phyloP scores from a whole-genome alignment of 371 early-diverging fungal species.

The Rhizopus delemar region DNA sequence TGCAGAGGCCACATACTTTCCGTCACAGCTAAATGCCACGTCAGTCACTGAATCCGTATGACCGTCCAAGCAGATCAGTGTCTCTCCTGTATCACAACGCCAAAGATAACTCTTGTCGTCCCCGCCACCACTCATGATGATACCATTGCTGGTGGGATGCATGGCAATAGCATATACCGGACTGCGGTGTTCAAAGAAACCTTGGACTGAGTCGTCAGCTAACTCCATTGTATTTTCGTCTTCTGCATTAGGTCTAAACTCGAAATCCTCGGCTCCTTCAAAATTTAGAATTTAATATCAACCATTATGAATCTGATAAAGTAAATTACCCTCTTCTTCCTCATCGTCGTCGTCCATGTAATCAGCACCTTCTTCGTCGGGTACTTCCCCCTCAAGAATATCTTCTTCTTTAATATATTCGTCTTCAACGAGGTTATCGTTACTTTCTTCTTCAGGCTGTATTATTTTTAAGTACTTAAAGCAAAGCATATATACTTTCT shows the following conservation, averaged over 20 bases:
- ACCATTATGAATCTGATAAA: conserved; percentile 3
- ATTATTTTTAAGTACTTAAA: background rate
- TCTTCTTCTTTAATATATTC: conserved; percentile 41
- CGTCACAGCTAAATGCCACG: conserved; percentile 85
- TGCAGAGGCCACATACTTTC: conserved; percentile 85
- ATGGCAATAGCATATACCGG: conserved; percentile 88
- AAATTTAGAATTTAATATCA: background rate
- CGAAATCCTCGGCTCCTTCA: conserved; percentile 28
- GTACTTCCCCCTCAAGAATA: conserved; percentile 40
- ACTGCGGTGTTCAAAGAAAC: conserved; percentile 90
- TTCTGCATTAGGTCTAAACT: conserved; percentile 44
- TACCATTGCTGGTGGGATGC: conserved; percentile 70
- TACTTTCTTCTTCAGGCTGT: conserved; percentile 21
- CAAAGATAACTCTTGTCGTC: conserved; percentile 93
- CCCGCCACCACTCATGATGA: conserved; percentile 86
- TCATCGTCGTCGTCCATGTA: conserved; percentile 47
- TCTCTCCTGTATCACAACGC: conserved; percentile 84
- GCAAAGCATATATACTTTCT: background rate
- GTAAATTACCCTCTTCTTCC: conserved; percentile 33
- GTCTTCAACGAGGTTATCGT: conserved; percentile 49
- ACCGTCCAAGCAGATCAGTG: conserved; percentile 57
- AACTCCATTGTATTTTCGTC: conserved; percentile 66
- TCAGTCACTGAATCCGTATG: conserved; percentile 90
- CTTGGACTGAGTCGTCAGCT: conserved; percentile 89
- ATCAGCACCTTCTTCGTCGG: conserved; percentile 47